Base-by-base conservation (phyloP, 2,329 filamentous ascomycete genomes). In the Arthrobotrys iridis region DNA sequence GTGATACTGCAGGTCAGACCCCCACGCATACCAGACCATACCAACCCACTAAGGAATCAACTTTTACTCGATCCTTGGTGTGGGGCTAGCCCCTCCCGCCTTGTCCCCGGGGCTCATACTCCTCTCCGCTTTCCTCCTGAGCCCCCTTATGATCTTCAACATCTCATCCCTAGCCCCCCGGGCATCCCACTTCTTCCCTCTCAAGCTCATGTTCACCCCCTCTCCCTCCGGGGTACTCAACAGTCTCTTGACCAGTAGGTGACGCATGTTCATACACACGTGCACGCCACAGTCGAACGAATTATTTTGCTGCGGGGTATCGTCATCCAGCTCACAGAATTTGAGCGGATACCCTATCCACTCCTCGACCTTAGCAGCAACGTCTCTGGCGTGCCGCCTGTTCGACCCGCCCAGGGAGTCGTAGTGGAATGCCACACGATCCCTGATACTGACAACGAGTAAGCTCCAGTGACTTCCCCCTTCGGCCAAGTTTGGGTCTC, bases 381-480 rank as follows among this genome's bases (percentile, higher is more conserved):
- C 90, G 0, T 87, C 84, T 58, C 87, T 86, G 0, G 92, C 95
- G 78, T 96, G 91, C 43, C 86, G 83, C 74, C 88, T 87, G 82
- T 99, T 98, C 40, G 88, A 87, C 1, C 89, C 89, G 1, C 88
- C 87, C 24, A 98, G 85, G 0, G 91, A 94, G 83, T 99, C 95
- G 83, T 99, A 99, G 84, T 99, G 95, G 82, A 99, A 99, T 0
- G 94, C 92, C 1, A 97, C 89, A 6, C 92, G 89, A 81, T 99
- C 95, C 57, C 96, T 89, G 41, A 93, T 87, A 10, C 90, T 93
- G 30, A 99, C 93, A 1, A 99, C 87, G 0, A 99, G 88, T 0
- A 99, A 85, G 0, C 93, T 96, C 95, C 95, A 99, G 82, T 99
- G 95, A 2, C 91, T 91, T 40, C 95, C 95, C 41, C 92, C 93